Conservation (phyloP, 441 rosid genomes). For the Eutrema salsugineum region DNA sequence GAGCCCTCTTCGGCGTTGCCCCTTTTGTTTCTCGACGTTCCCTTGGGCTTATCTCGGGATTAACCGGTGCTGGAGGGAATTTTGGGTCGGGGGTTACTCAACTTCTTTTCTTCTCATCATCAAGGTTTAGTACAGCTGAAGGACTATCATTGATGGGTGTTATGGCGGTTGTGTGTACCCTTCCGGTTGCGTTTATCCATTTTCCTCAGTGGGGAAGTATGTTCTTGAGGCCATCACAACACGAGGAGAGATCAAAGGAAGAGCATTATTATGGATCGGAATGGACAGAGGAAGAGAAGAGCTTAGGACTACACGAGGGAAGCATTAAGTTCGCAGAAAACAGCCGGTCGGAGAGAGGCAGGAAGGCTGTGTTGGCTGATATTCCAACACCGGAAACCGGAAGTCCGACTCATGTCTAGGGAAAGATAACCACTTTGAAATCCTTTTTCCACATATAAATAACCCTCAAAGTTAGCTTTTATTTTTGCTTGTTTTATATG, state of each 20-base stretch:
- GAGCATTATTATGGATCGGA: slow-evolving; percentile 58
- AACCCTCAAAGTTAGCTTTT: slow-evolving; percentile 14
- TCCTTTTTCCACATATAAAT: slow-evolving; percentile 9
- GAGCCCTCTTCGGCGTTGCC: slow-evolving; percentile 47
- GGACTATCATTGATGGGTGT: slow-evolving; percentile 55
- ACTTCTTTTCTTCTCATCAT: slow-evolving; percentile 44
- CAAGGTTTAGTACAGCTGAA: slow-evolving; percentile 42
- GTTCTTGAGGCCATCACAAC: slow-evolving; percentile 44
- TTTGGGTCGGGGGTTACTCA: slow-evolving; percentile 51
- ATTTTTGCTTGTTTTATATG: not conserved
- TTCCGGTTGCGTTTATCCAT: slow-evolving; percentile 51
- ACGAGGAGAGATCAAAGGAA: slow-evolving; percentile 41
- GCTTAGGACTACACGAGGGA: slow-evolving; percentile 49
- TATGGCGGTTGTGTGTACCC: slow-evolving; percentile 59
- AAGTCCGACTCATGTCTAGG: slow-evolving; percentile 35
- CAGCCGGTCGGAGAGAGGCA: slow-evolving; percentile 33
- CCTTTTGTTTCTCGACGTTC: slow-evolving; percentile 56
- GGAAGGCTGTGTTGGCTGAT: slow-evolving; percentile 21
- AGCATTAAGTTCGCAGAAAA: slow-evolving; percentile 65
- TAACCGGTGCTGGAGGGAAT: slow-evolving; percentile 50
- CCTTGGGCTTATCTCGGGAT: slow-evolving; percentile 43
- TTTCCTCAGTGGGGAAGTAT: slow-evolving; percentile 78
- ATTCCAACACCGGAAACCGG: slow-evolving; percentile 30
- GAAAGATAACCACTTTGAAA: not conserved
- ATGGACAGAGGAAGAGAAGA: slow-evolving; percentile 60